A percentile compares a stretch with the other conserved stretches of the same genome.
These are phyloP conservation scores for Nakazawaea wickerhamii DNA, from an alignment of 805 yeast species.

Conservation along the genomic window DNA sequence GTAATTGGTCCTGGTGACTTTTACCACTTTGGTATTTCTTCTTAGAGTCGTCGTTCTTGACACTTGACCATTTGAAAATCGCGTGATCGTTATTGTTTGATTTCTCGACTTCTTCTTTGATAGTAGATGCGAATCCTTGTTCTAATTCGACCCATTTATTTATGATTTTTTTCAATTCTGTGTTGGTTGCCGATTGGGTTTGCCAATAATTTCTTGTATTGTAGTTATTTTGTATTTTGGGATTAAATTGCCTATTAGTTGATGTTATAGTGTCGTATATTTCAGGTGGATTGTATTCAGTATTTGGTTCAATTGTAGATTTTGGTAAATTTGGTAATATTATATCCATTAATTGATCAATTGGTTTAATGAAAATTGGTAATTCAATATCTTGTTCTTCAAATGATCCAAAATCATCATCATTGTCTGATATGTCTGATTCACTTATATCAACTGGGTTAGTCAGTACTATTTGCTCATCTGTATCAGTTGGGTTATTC, in stretches of 20 bases:
- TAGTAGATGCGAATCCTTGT: background rate
- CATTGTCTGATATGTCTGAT: constrained; percentile 1
- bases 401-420: constrained; percentile 11
- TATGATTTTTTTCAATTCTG: background rate
- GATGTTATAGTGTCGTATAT: constrained; percentile 2
- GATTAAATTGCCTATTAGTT: background rate
- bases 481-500: no score
- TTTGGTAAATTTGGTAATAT: background rate
- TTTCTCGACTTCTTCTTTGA: background rate
- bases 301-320: background rate
- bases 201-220: constrained; percentile 6
- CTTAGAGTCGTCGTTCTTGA: background rate
- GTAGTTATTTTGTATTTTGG: constrained; percentile 2
- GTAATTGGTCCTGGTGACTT: constrained; percentile 10
- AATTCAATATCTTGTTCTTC: constrained; percentile 5
- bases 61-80: constrained; percentile 10
- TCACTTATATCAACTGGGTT: background rate
- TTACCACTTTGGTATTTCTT: background rate
- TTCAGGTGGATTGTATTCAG: background rate
- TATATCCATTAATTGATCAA: background rate
- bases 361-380: background rate
- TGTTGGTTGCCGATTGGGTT: background rate
- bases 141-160: background rate
- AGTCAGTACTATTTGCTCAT: background rate
- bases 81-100: background rate